Evolutionary conservation across 768 basidiomycete genomes (phyloP), one percentile per base, ranked within the genome.

Genomic region (Multifurca ochricompacta): DNA sequence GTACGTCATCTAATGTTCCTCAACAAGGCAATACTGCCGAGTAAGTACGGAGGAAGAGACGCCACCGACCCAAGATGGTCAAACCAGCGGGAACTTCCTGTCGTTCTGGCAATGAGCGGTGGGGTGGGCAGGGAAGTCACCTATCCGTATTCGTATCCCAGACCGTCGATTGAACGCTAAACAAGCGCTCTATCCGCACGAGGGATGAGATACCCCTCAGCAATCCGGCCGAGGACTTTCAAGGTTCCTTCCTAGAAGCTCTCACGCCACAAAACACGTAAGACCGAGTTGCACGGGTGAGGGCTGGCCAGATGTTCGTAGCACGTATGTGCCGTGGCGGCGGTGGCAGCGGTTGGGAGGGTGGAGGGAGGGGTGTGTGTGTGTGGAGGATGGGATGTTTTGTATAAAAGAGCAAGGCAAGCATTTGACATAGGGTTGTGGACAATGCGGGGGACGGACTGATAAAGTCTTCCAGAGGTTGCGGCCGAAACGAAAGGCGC

Each of bases 241-340:
- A 13, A 25, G 8, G 30, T 56, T 56, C 54, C 36, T 51, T 51
- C 36, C 43, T 56, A 39, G 54, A 39, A 46, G 36, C 49, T 46
- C 54, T 51, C 54, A 56, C 49, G 54, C 54, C 54, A 56, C 43
- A 32, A 18, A 46, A 46, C 23, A 56, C 54, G 54, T 56, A 56
- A 56, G 37, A 51, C 49, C 48, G 21, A n/a, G n/a, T n/a, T n/a
- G n/a, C n/a, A n/a, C n/a, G n/a, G n/a, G n/a, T n/a, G n/a, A n/a
- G n/a, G n/a, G 43, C 35, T 36, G 48, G 25, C n/a, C 25, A 19
- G 36, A 28, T 25, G 32, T 21, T 10, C 46, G 34, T n/a, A 28
- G 36, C 30, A 50, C 19, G 31, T 36, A 39, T 13, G n/a, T n/a
- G n/a, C n/a, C 40, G 19, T 21, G 37, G 37, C 37, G 37, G 37